A percentile compares a stretch with the other conserved stretches of the same genome.
These are phyloP conservation scores for Acorus calamus DNA, from an alignment of 106 monocot species.

Conservation along the genomic window DNA sequence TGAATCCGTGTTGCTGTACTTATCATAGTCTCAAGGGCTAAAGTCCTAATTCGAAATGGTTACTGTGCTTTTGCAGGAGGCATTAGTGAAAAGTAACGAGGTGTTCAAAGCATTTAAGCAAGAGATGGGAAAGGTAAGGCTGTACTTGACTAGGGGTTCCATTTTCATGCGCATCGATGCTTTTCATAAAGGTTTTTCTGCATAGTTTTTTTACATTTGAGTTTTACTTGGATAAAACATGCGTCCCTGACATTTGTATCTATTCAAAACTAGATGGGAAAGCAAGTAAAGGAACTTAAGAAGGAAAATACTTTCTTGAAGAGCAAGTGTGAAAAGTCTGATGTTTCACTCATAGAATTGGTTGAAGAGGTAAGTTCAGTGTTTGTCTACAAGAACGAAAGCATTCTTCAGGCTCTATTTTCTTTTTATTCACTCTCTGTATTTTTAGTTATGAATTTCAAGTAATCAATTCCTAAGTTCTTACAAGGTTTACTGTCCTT, in stretches of 20 bases:
- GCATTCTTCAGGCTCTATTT: no score
- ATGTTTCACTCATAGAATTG: slow-evolving; percentile 83
- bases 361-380: slow-evolving; percentile 64
- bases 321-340: slow-evolving; percentile 84
- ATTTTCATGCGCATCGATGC: neutral
- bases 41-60: neutral
- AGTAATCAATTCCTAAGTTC: no score
- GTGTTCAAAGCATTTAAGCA: slow-evolving; percentile 94
- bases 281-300: slow-evolving; percentile 84
- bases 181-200: no score
- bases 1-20: no score
- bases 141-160: neutral
- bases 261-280: slow-evolving; percentile 55
- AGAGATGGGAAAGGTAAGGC: slow-evolving; percentile 89
- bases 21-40: neutral
- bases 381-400: no score
- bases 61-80: slow-evolving; percentile 49
- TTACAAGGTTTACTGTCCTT: no score
- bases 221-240: no score
- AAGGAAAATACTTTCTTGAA: slow-evolving; percentile 93
- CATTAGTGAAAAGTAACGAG: slow-evolving; percentile 83
- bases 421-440: no score
- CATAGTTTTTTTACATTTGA: no score
- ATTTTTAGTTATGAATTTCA: no score
- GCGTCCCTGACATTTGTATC: no score